Conservation (phyloP, 2,329 filamentous ascomycete species). For the Akanthomyces muscarius region DNA sequence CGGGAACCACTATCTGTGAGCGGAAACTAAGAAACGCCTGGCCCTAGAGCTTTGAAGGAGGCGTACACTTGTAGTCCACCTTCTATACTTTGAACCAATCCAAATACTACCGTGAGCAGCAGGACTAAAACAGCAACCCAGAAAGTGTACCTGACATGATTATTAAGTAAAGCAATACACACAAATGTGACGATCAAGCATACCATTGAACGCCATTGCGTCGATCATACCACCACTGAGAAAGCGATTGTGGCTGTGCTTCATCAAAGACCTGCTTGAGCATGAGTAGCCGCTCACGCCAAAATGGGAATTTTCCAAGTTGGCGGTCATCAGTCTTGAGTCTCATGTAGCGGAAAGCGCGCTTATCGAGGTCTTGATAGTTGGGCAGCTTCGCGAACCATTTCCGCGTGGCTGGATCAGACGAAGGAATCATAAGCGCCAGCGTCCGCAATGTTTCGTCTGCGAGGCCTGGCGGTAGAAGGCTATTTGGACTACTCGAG, state of each 20-base stretch:
- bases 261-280: conserved; percentile 41
- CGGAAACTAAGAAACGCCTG: not conserved
- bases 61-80: conserved; percentile 38
- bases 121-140: conserved; percentile 37
- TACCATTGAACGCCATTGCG: conserved; percentile 42
- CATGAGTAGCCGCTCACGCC: conserved; percentile 40
- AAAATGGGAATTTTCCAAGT: conserved; percentile 34
- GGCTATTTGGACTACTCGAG: conserved; percentile 14
- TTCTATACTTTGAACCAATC: conserved; percentile 38
- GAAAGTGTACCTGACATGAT: not conserved
- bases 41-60: not conserved
- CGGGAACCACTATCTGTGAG: not conserved
- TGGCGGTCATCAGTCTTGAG: conserved; percentile 26
- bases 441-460: conserved; percentile 37
- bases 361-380: conserved; percentile 25
- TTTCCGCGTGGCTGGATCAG: conserved; percentile 22
- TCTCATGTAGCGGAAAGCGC: conserved; percentile 26
- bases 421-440: conserved; percentile 33
- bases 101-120: conserved; percentile 33
- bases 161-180: not conserved
- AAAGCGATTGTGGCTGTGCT: conserved; percentile 30
- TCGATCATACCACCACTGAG: conserved; percentile 41
- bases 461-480: conserved; percentile 30
- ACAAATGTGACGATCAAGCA: conserved; percentile 28
- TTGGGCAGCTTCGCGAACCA: conserved; percentile 24